A percentile compares a stretch with the other conserved stretches of the same genome.
phyloP scores from a whole-genome alignment of 2,329 filamentous ascomycete species.

The Fusarium concolor region DNA sequence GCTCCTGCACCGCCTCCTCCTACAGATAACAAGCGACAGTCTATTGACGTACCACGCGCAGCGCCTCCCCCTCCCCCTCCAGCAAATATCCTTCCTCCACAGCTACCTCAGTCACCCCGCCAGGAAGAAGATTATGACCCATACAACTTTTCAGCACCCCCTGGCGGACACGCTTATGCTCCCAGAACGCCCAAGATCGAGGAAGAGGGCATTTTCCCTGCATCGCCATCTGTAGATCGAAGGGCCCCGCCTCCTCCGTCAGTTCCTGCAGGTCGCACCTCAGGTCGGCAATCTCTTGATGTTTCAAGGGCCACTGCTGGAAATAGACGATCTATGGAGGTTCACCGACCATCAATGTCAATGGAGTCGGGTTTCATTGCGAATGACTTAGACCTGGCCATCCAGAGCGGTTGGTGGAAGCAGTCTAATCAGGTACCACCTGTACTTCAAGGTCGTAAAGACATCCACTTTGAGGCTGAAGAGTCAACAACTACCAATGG shows the following conservation, averaged over 20 bases:
- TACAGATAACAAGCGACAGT: slow-evolving; percentile 68
- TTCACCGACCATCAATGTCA: slow-evolving; percentile 76
- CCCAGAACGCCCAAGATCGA: slow-evolving; percentile 56
- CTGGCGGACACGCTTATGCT: slow-evolving; percentile 48
- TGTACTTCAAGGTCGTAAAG: slow-evolving; percentile 81
- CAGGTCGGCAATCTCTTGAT: slow-evolving; percentile 51
- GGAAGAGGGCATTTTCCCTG: slow-evolving; percentile 62
- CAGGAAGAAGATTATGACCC: slow-evolving; percentile 78
- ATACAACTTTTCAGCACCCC: slow-evolving; percentile 63
- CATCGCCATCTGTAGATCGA: slow-evolving; percentile 60
- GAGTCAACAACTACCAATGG: slow-evolving; percentile 77
- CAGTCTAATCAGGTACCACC: slow-evolving; percentile 84
- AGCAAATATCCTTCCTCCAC: slow-evolving; percentile 69
- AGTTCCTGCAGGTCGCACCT: slow-evolving; percentile 38
- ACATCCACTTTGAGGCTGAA: slow-evolving; percentile 85
- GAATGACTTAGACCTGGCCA: slow-evolving; percentile 83
- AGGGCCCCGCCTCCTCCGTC: slow-evolving; percentile 59
- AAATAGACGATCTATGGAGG: slow-evolving; percentile 76
- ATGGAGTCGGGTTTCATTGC: slow-evolving; percentile 88
- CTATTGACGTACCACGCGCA: slow-evolving; percentile 76
- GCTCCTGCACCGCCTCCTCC: slow-evolving; percentile 76
- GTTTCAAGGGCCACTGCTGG: slow-evolving; percentile 54
- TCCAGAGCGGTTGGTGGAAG: slow-evolving; percentile 86
- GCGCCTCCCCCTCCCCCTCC: slow-evolving; percentile 76
- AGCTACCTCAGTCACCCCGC: slow-evolving; percentile 49